Evolutionary conservation across 2,329 filamentous ascomycete species (phyloP).

Genomic region (Sclerotinia glacialis): DNA sequence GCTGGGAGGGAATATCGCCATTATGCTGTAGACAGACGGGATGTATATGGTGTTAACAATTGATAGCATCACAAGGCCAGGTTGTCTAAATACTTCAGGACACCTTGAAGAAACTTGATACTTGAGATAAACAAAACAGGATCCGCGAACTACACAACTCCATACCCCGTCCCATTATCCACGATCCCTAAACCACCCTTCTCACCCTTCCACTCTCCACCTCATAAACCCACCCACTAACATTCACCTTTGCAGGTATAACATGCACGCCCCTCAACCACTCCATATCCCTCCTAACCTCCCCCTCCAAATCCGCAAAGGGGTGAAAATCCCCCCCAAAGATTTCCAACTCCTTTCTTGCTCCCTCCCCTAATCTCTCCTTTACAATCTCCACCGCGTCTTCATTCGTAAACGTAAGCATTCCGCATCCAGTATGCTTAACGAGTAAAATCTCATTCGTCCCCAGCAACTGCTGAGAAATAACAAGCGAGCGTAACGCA

Average conservation of each 20-base stretch:
- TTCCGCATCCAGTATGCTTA: slow-evolving; percentile 62
- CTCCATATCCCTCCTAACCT: slow-evolving; percentile 63
- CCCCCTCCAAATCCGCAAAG: slow-evolving; percentile 62
- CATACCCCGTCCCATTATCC: background rate
- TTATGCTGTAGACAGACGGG: background rate
- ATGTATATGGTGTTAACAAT: background rate
- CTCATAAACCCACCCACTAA: slow-evolving; percentile 76
- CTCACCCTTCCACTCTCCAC: slow-evolving; percentile 67
- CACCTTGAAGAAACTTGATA: background rate
- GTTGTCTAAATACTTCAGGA: background rate
- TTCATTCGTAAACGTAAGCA: slow-evolving; percentile 65
- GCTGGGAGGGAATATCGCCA: background rate
- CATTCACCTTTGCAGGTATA: slow-evolving; percentile 55
- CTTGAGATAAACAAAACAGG: background rate
- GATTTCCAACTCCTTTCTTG: slow-evolving; percentile 41
- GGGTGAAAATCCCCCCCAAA: slow-evolving; percentile 33
- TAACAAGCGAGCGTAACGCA: slow-evolving; percentile 69
- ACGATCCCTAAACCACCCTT: slow-evolving; percentile 44
- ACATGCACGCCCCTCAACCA: slow-evolving; percentile 59
- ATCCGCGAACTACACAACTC: background rate
- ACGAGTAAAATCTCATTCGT: slow-evolving; percentile 65
- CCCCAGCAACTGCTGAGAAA: slow-evolving; percentile 75
- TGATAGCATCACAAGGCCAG: background rate
- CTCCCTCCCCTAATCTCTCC: slow-evolving; percentile 52
- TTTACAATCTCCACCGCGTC: slow-evolving; percentile 55